A percentile compares a stretch with the other conserved stretches of the same genome.
Evolutionary conservation across 176 grass and related monocot species (phyloP).

Genomic region (Typha latifolia): DNA sequence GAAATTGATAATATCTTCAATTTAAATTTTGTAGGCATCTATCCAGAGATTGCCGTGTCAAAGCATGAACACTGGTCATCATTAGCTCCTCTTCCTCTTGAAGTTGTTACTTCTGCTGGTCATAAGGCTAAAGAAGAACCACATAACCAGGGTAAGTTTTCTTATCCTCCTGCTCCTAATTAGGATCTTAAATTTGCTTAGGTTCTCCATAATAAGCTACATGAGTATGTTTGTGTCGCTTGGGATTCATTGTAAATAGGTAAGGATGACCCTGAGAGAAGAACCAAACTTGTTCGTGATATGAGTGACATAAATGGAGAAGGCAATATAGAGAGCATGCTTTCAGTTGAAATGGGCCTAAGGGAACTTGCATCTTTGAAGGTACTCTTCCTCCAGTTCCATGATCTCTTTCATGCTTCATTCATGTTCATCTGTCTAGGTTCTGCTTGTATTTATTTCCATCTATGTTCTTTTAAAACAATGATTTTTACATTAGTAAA

Average conservation of each 20-base stretch:
- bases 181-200: conserved; percentile 3
- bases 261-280: conserved; percentile 53
- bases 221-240: conserved; percentile 7
- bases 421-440: neutral
- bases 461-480: neutral
- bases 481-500: neutral
- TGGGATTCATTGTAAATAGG: conserved; percentile 36
- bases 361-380: conserved; percentile 90
- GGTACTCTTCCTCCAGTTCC: conserved; percentile 24
- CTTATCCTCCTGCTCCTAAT: conserved; percentile 2
- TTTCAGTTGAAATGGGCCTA: conserved; percentile 98
- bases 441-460: neutral
- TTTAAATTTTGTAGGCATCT: conserved; percentile 64
- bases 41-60: conserved; percentile 85
- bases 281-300: conserved; percentile 67
- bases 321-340: conserved; percentile 97
- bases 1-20: conserved; percentile 17
- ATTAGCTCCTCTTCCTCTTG: conserved; percentile 88
- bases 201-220: conserved; percentile 1
- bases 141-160: conserved; percentile 45
- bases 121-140: conserved; percentile 94
- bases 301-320: conserved; percentile 89
- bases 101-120: conserved; percentile 92
- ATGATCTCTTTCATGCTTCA: neutral
- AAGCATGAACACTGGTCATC: conserved; percentile 99